Percentiles rank a stretch among this genome's conserved stretches.
These are phyloP conservation scores for Hypoxylon sp. DNA, from an alignment of 2,329 filamentous ascomycete genomes.

Conservation along the genomic window DNA sequence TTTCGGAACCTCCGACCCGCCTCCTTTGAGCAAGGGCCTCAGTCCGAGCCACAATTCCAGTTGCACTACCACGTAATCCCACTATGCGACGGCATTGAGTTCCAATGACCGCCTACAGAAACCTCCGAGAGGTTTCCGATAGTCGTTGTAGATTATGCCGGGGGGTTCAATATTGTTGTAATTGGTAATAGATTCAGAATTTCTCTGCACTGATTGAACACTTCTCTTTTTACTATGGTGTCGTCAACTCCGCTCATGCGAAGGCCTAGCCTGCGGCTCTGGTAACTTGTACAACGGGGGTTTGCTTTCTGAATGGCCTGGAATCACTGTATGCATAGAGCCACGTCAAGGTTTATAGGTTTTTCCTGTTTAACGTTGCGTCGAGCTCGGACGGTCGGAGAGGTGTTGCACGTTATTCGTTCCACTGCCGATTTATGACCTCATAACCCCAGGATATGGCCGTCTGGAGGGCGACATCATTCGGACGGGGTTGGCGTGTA, in stretches of 20 bases:
- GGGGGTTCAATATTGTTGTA: neutral
- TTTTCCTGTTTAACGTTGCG: constrained; percentile 13
- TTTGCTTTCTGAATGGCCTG: neutral
- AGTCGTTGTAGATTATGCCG: neutral
- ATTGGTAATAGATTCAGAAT: neutral
- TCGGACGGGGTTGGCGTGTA: constrained; percentile 8
- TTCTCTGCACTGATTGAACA: neutral
- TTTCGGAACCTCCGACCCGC: no score
- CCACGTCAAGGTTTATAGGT: constrained; percentile 9
- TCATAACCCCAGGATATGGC: constrained; percentile 8
- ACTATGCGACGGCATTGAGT: neutral
- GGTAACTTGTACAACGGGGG: constrained; percentile 1
- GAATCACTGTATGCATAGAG: constrained; percentile 7
- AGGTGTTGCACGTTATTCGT: constrained; percentile 13
- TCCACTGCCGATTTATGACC: constrained; percentile 13
- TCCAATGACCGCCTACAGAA: neutral
- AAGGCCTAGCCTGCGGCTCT: neutral
- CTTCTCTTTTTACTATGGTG: neutral
- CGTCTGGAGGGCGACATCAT: neutral
- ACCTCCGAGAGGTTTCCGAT: neutral
- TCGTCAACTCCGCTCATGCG: constrained; percentile 6
- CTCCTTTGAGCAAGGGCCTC: neutral
- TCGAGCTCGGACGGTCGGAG: constrained; percentile 34
- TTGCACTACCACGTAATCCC: neutral
- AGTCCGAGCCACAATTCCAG: neutral